Conservation (phyloP, 768 basidiomycete species). For the Hericium rajendrae region DNA sequence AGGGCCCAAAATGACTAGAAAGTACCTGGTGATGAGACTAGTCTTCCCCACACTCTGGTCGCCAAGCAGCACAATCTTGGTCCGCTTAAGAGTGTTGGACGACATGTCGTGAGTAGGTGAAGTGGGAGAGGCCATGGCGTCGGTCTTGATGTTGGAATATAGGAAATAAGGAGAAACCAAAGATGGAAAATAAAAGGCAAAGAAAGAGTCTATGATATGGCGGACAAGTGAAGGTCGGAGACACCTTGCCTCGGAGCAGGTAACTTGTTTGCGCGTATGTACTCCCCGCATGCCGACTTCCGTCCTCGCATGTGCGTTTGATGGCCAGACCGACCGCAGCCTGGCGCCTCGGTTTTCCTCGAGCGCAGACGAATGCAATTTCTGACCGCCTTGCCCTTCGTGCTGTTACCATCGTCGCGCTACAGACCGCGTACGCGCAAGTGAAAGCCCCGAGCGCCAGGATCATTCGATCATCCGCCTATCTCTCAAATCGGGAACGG, state of each 20-base stretch:
- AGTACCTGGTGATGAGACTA: conserved; percentile 88
- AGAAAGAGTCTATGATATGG: not conserved
- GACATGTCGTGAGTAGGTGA: conserved; percentile 80
- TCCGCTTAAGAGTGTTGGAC: conserved; percentile 84
- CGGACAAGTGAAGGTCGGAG: not conserved
- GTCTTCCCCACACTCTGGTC: conserved; percentile 99
- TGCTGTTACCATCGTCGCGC: not conserved
- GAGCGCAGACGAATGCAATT: not conserved
- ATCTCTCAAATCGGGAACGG: not conserved
- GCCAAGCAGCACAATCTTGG: conserved; percentile 91
- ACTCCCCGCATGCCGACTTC: not conserved
- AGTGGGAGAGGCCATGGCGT: conserved; percentile 38
- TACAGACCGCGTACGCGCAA: too few relatives aligned
- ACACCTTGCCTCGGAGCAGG: not conserved
- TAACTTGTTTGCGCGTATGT: not conserved
- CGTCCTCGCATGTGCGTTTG: not conserved
- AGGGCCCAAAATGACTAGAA: not conserved
- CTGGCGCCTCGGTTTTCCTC: too few relatives aligned
- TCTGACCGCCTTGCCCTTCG: not conserved
- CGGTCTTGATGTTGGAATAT: not conserved
- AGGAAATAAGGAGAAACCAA: not conserved
- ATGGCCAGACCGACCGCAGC: too few relatives aligned
- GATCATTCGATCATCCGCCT: not conserved
- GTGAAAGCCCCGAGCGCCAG: not conserved
- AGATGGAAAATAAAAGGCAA: not conserved